These are phyloP conservation scores for Haberlea rhodopensis DNA, from an alignment of 257 asterid species.

Conservation along the genomic window DNA sequence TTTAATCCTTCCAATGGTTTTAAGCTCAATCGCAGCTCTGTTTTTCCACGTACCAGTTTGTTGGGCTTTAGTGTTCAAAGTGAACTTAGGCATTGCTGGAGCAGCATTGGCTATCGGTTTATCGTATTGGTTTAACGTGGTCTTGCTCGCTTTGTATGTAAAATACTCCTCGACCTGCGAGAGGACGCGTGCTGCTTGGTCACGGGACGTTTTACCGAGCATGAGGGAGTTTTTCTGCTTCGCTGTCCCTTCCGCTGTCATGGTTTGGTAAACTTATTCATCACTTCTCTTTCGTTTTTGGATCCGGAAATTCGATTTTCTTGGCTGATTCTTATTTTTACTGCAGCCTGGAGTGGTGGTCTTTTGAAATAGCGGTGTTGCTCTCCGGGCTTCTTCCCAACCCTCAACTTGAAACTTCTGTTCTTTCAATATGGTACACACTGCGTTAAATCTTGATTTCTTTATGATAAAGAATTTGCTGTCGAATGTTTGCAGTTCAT, in stretches of 20 bases:
- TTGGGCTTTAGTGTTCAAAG: constrained; percentile 42
- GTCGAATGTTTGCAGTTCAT: background rate
- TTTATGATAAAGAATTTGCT: background rate
- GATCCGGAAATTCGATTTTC: background rate
- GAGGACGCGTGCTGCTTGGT: constrained; percentile 26
- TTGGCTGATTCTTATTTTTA: background rate
- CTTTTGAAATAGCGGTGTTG: constrained; percentile 45
- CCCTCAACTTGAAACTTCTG: constrained; percentile 60
- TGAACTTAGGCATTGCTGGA: constrained; percentile 35
- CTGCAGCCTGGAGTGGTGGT: constrained; percentile 61
- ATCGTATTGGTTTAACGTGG: constrained; percentile 46
- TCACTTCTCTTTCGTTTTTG: background rate
- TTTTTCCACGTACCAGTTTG: constrained; percentile 45
- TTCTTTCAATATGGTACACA: constrained; percentile 49
- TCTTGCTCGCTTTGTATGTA: constrained; percentile 31
- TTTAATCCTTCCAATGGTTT: constrained; percentile 43
- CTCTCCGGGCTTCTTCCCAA: constrained; percentile 62
- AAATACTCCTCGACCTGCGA: constrained; percentile 39
- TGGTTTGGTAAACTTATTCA: constrained; percentile 38
- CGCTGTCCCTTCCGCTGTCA: constrained; percentile 42
- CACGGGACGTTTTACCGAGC: constrained; percentile 26
- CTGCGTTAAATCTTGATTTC: background rate
- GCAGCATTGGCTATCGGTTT: constrained; percentile 46
- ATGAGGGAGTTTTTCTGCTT: constrained; percentile 37
- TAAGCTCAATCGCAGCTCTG: constrained; percentile 40